phyloP scores from a whole-genome alignment of 2,329 filamentous ascomycete genomes.

The Xylariaceae sp. region DNA sequence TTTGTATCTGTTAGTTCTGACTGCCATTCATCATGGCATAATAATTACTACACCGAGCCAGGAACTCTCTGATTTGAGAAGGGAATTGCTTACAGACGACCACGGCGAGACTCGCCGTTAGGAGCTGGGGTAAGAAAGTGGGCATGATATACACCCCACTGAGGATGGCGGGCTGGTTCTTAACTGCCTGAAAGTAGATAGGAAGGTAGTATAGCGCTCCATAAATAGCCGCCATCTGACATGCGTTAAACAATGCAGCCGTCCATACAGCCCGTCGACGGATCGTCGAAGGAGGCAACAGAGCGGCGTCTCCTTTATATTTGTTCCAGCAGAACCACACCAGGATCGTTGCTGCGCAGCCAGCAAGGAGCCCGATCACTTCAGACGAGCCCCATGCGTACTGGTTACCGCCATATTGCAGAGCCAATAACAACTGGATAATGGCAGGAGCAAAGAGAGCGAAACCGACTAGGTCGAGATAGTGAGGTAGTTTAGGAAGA shows the following conservation, averaged over 20 bases:
- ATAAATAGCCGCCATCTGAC: constrained; percentile 22
- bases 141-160: constrained; percentile 33
- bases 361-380: constrained; percentile 30
- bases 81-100: constrained; percentile 10
- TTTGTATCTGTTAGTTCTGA: too few relatives aligned
- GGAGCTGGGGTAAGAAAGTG: constrained; percentile 21
- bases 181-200: constrained; percentile 38
- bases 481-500: constrained; percentile 11
- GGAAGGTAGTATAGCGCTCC: constrained; percentile 27
- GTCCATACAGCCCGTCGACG: constrained; percentile 15
- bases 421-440: constrained; percentile 36
- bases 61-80: too few relatives aligned
- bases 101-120: constrained; percentile 10
- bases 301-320: constrained; percentile 24
- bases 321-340: constrained; percentile 29
- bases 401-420: constrained; percentile 36
- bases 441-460: constrained; percentile 34
- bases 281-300: constrained; percentile 26
- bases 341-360: constrained; percentile 17
- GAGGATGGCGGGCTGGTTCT: constrained; percentile 14
- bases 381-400: constrained; percentile 33
- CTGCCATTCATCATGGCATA: too few relatives aligned
- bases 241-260: constrained; percentile 19
- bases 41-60: too few relatives aligned
- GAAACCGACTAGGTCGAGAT: constrained; percentile 25